Conservation (phyloP, 805 yeast genomes). For the Candida mattraensis region DNA sequence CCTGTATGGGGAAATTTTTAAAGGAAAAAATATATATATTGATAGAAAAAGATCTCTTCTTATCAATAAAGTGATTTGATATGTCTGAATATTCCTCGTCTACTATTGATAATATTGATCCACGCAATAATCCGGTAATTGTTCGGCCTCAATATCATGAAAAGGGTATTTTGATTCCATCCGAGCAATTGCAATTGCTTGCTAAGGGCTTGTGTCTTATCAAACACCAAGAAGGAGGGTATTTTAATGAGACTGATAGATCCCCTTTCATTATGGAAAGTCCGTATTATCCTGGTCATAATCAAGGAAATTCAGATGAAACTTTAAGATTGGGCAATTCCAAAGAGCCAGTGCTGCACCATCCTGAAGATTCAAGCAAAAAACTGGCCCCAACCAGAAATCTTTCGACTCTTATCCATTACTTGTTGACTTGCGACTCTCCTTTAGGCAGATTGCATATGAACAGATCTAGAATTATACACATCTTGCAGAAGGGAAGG, state of each 20-base stretch:
- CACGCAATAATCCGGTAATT: conserved; percentile 16
- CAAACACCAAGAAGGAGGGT: conserved; percentile 58
- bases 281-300: conserved; percentile 37
- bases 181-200: conserved; percentile 28
- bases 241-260: conserved; percentile 55
- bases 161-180: conserved; percentile 17
- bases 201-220: conserved; percentile 37
- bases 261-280: conserved; percentile 43
- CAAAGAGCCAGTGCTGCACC: conserved; percentile 13
- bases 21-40: no score
- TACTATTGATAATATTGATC: conserved; percentile 26
- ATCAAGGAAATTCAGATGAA: conserved; percentile 19
- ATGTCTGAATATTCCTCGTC: conserved; percentile 19
- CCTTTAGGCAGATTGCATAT: conserved; percentile 53
- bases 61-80: no score
- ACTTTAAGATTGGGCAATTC: conserved; percentile 14
- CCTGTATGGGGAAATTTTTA: no score
- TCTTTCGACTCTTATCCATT: conserved; percentile 53
- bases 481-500: conserved; percentile 53
- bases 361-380: conserved; percentile 17
- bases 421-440: conserved; percentile 49
- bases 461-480: conserved; percentile 53
- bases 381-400: conserved; percentile 34
- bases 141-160: conserved; percentile 24
- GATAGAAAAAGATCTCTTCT: no score